Evolutionary conservation across 2,329 filamentous ascomycete genomes (phyloP), one percentile per base, ranked within the genome.

Genomic region (Tolypocladium ovalisporum): DNA sequence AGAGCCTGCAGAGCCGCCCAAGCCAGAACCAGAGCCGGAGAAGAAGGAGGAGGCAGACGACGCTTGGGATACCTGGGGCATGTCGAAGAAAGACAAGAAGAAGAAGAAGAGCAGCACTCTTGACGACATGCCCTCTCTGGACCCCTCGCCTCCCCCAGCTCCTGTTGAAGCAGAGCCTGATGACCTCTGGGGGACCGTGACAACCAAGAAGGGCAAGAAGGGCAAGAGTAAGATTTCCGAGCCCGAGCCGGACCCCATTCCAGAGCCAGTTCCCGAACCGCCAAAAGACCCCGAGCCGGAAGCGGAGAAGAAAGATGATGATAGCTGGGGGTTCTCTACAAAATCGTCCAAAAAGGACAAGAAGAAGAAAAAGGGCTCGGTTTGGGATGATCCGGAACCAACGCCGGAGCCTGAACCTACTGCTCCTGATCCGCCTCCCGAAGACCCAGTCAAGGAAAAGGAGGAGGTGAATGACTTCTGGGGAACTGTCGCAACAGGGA

Each of bases 191-290:
- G 56, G 51, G n/a, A 24, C 55, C 9, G 52, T 52, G 6, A 49
- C 60, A 4, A 59, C 63, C 6, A 66, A 66, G 52, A 67, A 67
- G 40, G 61, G 64, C 39, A 68, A 66, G 57, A 67, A 67, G 62
- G 78, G 78, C 63, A 75, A 75, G 60, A 73, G 66, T 57, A 59
- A 54, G 24, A 24, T 37, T 24, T 22, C 36, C 7, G 57, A 59
- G 27, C 34, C 56, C 17, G 57, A 56, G n/a, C 62, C 62, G 12
- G 67, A 68, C 36, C 61, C 63, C 13, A 63, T 64, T 49, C 60
- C 64, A 3, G 68, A 68, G 24, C 62, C 64, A n/a, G 62, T 61
- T 32, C 57, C 63, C 7, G 64, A 65, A 52, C 59, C 61, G 47
- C 29, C 42, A 22, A 57, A 58, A 1, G 65, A 63, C 52, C 59